Percentiles rank a stretch among this genome's conserved stretches.
phyloP scores from a whole-genome alignment of 768 basidiomycete species.

The Xerocomellus dryophilus region DNA sequence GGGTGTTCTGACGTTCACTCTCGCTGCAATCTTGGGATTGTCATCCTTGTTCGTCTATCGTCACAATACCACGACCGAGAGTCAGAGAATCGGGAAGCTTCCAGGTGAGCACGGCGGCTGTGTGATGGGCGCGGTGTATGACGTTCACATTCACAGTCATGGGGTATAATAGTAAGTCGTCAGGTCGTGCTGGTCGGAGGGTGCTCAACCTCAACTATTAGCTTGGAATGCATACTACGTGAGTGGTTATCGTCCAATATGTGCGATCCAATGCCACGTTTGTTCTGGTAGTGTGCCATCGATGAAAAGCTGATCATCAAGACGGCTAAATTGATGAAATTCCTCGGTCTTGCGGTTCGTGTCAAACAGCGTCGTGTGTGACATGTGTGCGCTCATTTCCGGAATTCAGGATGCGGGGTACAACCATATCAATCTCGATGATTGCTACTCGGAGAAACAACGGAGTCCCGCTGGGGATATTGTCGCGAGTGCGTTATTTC shows the following conservation, averaged over 20 bases:
- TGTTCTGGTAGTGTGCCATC: constrained; percentile 49
- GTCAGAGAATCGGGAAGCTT: constrained; percentile 33
- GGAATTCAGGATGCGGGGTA: constrained; percentile 52
- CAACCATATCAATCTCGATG: constrained; percentile 57
- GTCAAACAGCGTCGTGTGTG: not conserved
- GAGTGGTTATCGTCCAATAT: constrained; percentile 11
- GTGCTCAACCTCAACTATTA: constrained; percentile 22
- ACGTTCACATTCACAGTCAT: constrained; percentile 38
- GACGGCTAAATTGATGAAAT: constrained; percentile 49
- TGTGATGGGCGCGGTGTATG: not conserved
- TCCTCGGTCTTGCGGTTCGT: constrained; percentile 47
- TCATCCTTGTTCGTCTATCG: constrained; percentile 14
- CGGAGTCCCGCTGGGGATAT: constrained; percentile 51
- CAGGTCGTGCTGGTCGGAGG: not conserved
- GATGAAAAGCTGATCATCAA: constrained; percentile 50
- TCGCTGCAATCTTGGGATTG: constrained; percentile 22
- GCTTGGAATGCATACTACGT: constrained; percentile 74
- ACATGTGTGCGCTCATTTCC: not conserved
- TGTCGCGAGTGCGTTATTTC: constrained; percentile 43
- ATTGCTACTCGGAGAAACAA: constrained; percentile 61
- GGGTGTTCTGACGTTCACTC: constrained; percentile 11
- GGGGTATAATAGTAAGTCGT: constrained; percentile 59
- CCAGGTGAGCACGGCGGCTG: constrained; percentile 28
- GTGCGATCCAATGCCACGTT: not conserved
- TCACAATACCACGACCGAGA: not conserved